phyloP scores from a whole-genome alignment of 2,329 filamentous ascomycete species.

The Cryoendolithus antarcticus region DNA sequence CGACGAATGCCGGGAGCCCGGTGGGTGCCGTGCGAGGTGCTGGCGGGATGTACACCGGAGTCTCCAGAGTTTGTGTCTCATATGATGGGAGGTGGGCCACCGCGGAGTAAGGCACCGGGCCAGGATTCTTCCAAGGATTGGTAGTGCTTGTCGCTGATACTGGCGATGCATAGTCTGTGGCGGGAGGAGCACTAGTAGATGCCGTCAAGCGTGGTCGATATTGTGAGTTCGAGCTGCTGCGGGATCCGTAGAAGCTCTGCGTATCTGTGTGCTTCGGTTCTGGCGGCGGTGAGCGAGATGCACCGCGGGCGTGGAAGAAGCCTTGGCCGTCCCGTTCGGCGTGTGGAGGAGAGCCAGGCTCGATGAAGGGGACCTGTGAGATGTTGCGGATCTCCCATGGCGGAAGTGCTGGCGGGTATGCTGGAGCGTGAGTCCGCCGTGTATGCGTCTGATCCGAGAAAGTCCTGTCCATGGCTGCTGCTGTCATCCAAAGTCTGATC shows the following conservation, averaged over 20 bases:
- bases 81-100: background rate
- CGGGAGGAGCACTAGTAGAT: background rate
- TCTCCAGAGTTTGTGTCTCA: background rate
- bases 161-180: background rate
- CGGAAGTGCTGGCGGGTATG: constrained; percentile 1
- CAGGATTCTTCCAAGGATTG: background rate
- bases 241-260: too few species aligned
- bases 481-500: too few species aligned
- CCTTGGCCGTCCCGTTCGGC: constrained; percentile 5
- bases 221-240: too few species aligned
- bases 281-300: background rate
- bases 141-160: background rate
- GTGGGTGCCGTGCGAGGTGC: background rate
- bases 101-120: background rate
- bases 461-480: too few species aligned
- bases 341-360: constrained; percentile 4
- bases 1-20: background rate
- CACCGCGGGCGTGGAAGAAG: background rate
- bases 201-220: background rate
- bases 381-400: constrained; percentile 11
- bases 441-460: too few species aligned
- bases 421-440: too few species aligned
- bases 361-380: constrained; percentile 9
- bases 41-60: background rate
- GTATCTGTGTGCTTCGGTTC: background rate